These are phyloP conservation scores for Funneliformis caledonium DNA, from an alignment of 371 early-diverging fungal species.

Conservation along the genomic window DNA sequence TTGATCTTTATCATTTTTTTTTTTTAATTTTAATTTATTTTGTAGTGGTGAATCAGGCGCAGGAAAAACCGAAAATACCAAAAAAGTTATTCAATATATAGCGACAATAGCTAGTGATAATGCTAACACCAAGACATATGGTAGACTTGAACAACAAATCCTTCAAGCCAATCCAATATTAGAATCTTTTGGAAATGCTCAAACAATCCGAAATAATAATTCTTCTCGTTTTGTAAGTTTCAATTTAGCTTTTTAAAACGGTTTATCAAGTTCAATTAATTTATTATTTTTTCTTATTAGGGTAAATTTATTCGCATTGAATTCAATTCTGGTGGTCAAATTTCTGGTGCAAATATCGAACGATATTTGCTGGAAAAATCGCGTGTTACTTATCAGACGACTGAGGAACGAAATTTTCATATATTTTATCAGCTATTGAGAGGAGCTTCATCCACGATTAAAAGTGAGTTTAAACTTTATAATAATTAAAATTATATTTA, in stretches of 20 bases:
- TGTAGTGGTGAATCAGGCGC: slow-evolving; percentile 98
- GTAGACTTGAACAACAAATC: slow-evolving; percentile 90
- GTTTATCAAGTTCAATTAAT: neutral
- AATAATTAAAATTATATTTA: slow-evolving; percentile 9
- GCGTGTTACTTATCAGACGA: slow-evolving; percentile 91
- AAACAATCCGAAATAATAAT: slow-evolving; percentile 99
- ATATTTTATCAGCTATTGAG: slow-evolving; percentile 98
- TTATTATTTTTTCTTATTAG: slow-evolving; percentile 48
- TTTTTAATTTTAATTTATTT: slow-evolving; percentile 20
- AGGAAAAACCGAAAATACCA: slow-evolving; percentile 99
- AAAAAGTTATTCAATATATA: slow-evolving; percentile 99
- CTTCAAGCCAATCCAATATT: slow-evolving; percentile 98
- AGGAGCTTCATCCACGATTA: slow-evolving; percentile 74
- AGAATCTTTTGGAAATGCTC: slow-evolving; percentile 99
- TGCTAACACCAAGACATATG: slow-evolving; percentile 49
- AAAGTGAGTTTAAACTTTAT: slow-evolving; percentile 47
- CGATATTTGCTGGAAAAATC: slow-evolving; percentile 99
- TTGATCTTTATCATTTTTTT: neutral
- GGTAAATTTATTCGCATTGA: slow-evolving; percentile 99
- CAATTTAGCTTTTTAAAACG: neutral
- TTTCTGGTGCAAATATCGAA: slow-evolving; percentile 97
- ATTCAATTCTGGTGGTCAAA: slow-evolving; percentile 87
- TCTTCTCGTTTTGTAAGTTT: slow-evolving; percentile 87
- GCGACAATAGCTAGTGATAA: slow-evolving; percentile 82
- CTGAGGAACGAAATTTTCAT: slow-evolving; percentile 97